Evolutionary conservation across 768 basidiomycete species (phyloP).

Genomic region (Dentipellis fragilis): DNA sequence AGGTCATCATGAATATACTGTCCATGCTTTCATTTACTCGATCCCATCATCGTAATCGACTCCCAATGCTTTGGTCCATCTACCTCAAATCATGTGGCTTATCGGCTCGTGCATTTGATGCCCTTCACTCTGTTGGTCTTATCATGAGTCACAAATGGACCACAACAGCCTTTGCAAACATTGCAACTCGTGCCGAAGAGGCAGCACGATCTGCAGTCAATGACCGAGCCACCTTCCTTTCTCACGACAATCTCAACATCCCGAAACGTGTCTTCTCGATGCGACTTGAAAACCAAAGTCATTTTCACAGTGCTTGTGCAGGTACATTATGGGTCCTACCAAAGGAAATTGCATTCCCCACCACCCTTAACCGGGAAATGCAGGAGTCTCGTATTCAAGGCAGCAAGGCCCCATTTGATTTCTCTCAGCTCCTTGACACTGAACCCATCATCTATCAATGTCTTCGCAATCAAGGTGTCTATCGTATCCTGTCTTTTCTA

Average conservation of each 20-base stretch:
- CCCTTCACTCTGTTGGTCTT: background rate
- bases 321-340: background rate
- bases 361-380: background rate
- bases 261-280: background rate
- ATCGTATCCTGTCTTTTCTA: background rate
- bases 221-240: background rate
- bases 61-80: background rate
- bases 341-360: background rate
- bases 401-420: background rate
- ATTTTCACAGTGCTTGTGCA: background rate
- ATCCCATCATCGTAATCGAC: background rate
- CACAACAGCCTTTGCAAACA: background rate
- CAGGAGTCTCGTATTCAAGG: background rate
- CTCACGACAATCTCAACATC: background rate
- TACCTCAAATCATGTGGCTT: conserved; percentile 1
- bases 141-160: conserved; percentile 6
- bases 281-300: background rate
- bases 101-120: conserved; percentile 1
- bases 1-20: background rate
- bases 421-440: background rate
- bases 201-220: background rate
- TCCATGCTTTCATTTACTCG: background rate
- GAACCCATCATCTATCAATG: background rate
- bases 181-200: background rate
- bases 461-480: background rate